Conservation (phyloP, 2,329 filamentous ascomycete genomes). For the Chaetomiaceae sp. region DNA sequence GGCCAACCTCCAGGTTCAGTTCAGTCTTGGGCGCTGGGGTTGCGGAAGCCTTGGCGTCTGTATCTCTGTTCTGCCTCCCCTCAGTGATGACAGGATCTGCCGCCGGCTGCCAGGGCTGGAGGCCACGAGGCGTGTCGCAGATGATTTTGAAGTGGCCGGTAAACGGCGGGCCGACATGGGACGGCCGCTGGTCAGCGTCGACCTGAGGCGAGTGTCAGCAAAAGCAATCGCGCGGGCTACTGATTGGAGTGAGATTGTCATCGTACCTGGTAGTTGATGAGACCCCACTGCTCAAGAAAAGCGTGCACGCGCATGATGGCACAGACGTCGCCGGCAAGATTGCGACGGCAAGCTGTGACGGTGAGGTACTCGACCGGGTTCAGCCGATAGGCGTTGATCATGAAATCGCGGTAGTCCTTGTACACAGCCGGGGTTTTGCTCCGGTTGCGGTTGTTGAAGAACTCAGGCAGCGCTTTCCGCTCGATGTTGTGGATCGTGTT, state of each 20-base stretch:
- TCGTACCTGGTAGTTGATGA: constrained; percentile 95
- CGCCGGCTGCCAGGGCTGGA: constrained; percentile 91
- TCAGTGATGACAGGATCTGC: constrained; percentile 63
- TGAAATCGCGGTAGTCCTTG: constrained; percentile 98
- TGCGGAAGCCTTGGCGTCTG: constrained; percentile 66
- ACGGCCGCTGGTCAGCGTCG: constrained; percentile 89
- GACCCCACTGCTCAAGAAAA: constrained; percentile 95
- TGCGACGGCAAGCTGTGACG: constrained; percentile 90
- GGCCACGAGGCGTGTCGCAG: constrained; percentile 87
- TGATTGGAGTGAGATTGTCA: not conserved
- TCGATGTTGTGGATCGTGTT: constrained; percentile 84
- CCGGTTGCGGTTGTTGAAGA: constrained; percentile 96
- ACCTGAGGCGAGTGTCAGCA: constrained; percentile 54
- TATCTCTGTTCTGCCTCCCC: constrained; percentile 56
- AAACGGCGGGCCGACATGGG: constrained; percentile 91
- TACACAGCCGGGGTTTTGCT: constrained; percentile 97
- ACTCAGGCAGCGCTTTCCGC: constrained; percentile 90
- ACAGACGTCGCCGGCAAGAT: constrained; percentile 94
- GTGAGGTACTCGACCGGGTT: constrained; percentile 96
- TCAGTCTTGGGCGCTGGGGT: constrained; percentile 66
- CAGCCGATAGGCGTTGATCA: constrained; percentile 98
- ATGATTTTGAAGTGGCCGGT: constrained; percentile 96
- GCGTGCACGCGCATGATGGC: constrained; percentile 98
- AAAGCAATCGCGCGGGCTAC: not conserved
- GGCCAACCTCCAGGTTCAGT: constrained; percentile 83